These are phyloP conservation scores for Rhododendron mucronatum DNA, from an alignment of 148 eudicot species.

Conservation along the genomic window DNA sequence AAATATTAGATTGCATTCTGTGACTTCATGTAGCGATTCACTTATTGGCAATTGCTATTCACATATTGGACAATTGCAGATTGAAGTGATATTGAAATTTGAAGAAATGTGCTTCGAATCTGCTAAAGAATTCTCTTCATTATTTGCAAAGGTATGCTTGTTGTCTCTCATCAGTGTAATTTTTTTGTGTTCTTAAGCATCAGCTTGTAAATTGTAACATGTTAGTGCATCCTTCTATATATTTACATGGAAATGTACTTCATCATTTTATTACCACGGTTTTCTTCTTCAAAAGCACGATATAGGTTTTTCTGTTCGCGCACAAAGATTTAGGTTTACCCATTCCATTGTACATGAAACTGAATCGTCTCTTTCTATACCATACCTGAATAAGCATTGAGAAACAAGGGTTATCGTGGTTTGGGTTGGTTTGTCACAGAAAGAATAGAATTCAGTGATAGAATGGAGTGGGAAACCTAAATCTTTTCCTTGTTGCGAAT, in stretches of 20 bases:
- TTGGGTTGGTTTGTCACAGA: neutral
- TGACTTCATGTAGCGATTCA: neutral
- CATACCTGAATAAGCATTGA: neutral
- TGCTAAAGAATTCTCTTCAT: slow-evolving; percentile 51
- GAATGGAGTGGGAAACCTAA: neutral
- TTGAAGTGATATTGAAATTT: slow-evolving; percentile 83
- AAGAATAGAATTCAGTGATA: neutral
- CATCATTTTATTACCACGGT: neutral
- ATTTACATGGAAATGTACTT: neutral
- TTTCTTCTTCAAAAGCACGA: neutral
- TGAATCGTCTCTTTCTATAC: neutral
- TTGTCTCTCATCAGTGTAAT: neutral
- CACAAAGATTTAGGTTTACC: neutral
- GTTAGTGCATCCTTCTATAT: neutral
- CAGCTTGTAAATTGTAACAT: neutral
- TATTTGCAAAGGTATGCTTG: slow-evolving; percentile 60
- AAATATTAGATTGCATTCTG: neutral
- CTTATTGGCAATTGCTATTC: neutral
- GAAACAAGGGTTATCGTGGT: neutral
- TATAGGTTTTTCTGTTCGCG: neutral
- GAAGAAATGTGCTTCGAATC: slow-evolving; percentile 95
- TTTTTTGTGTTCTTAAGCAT: neutral
- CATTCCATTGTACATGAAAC: neutral
- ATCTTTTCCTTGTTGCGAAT: neutral
- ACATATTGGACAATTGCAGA: slow-evolving; percentile 32